Evolutionary conservation across 352 stramenopile species (phyloP), one percentile per base, ranked within the genome.

Genomic region (Salisapilia sapeloensis): DNA sequence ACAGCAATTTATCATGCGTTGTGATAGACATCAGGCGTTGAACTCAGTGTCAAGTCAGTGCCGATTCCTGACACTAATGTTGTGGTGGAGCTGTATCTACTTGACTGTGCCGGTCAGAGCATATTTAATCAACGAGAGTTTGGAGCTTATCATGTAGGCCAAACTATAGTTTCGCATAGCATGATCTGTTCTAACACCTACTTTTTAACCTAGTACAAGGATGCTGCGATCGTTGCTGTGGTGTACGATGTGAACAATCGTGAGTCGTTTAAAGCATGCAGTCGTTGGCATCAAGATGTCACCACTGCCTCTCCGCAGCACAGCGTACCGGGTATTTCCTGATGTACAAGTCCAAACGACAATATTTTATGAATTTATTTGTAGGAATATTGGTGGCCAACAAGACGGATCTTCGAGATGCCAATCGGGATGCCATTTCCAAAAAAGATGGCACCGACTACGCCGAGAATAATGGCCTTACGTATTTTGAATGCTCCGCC

Each of bases 101-200:
- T 94, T 27, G 86, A 96, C 50, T 94, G 80, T 38, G 72, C 82
- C 6, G 86, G 86, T 7, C 83, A 96, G 43, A 89, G 71, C 37
- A 84, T 96, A 34, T 96, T 96, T 59, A 96, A 96, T 40, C 84
- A 96, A 43, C 63, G 89, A 36, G 79, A 92, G 34, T 90, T 94
- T 49, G 71, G 77, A 22, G 60, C 72, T 6, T 55, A 70, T 11
- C 64, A 90, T 18, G 69, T 81, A 62, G 29, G 36, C 39, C 15
- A 14, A 18, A 16, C n/a, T n/a, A 28, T 12, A 15, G 3, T 3
- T 20, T 8, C 14, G 11, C 24, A 12, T 13, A 0, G 27, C 6
- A 19, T n/a, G 6, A 9, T 42, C 11, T 29, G 9, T 9, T n/a
- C n/a, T 17, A 6, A 9, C 14, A 30, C 15, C n/a, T 18, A 10